Percentiles rank a stretch among this genome's conserved stretches.
Evolutionary conservation across 768 basidiomycete genomes (phyloP).

Genomic region (Leucocoprinus leucothites): DNA sequence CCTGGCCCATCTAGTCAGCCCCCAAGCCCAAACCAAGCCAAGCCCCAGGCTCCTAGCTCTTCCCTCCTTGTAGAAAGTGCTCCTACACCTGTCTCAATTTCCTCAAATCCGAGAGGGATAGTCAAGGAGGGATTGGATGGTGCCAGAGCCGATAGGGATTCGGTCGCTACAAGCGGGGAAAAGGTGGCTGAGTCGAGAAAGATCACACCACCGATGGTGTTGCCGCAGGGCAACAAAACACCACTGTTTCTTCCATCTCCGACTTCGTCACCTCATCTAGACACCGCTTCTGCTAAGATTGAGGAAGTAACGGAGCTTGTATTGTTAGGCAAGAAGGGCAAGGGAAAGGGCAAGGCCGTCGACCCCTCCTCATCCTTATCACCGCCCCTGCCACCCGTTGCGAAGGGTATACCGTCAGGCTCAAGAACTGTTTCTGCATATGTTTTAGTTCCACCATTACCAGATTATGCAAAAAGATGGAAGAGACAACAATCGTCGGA

Average conservation of each 20-base stretch:
- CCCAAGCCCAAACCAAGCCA: neutral
- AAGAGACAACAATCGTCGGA: neutral
- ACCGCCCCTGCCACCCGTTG: neutral
- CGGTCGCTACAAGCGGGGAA: neutral
- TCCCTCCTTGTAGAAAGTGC: neutral
- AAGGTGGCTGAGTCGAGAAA: neutral
- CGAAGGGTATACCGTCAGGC: neutral
- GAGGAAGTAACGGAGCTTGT: neutral
- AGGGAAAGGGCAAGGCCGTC: constrained; percentile 3
- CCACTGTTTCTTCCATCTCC: constrained; percentile 53
- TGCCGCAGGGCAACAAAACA: constrained; percentile 17
- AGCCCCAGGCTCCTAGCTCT: neutral
- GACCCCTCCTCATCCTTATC: neutral
- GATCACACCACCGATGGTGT: neutral
- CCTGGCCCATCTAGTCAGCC: neutral
- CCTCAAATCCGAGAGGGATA: no score
- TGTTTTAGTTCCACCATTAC: constrained; percentile 7
- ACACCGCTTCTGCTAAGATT: neutral
- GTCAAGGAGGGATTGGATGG: neutral
- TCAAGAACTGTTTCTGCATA: neutral
- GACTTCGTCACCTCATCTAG: constrained; percentile 25
- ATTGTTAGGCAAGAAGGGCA: neutral
- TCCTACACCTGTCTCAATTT: neutral
- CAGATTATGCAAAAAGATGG: constrained; percentile 7
- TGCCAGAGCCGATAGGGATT: no score